These are phyloP conservation scores for Crithidia fasciculata DNA, from an alignment of 208 protist species.

Conservation along the genomic window DNA sequence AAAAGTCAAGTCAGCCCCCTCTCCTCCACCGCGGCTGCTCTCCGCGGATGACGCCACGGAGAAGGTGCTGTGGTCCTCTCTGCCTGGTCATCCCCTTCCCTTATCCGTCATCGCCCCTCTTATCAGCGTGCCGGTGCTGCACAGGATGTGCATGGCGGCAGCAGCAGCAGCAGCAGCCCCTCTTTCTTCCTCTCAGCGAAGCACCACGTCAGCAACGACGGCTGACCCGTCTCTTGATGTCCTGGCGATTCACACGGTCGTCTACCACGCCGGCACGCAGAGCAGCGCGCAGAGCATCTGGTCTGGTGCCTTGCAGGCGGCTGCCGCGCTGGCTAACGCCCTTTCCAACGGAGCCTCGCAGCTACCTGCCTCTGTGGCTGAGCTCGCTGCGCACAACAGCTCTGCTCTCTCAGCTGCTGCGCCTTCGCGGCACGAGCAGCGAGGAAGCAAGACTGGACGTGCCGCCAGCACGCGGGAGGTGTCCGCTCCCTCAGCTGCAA, in stretches of 20 bases:
- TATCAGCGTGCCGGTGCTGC: constrained; percentile 4
- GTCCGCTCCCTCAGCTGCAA: no score
- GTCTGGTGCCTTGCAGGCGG: constrained; percentile 29
- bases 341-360: constrained; percentile 11
- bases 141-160: constrained; percentile 10
- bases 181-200: background rate
- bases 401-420: constrained; percentile 1
- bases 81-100: constrained; percentile 18
- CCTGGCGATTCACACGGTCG: constrained; percentile 27
- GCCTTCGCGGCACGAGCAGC: background rate
- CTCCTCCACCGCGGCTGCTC: constrained; percentile 23
- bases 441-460: background rate
- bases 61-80: constrained; percentile 32
- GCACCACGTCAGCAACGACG: background rate
- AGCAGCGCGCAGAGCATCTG: constrained; percentile 26
- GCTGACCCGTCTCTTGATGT: background rate
- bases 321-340: constrained; percentile 13
- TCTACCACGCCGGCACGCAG: constrained; percentile 27
- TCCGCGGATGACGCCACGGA: constrained; percentile 19
- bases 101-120: constrained; percentile 21
- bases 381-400: constrained; percentile 8
- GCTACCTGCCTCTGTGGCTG: constrained; percentile 19
- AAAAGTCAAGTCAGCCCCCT: background rate
- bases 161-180: background rate
- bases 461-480: no score